Evolutionary conservation across 176 grass and related monocot genomes (phyloP), one percentile per base, ranked within the genome.

Genomic region (Aegilops tauschii): DNA sequence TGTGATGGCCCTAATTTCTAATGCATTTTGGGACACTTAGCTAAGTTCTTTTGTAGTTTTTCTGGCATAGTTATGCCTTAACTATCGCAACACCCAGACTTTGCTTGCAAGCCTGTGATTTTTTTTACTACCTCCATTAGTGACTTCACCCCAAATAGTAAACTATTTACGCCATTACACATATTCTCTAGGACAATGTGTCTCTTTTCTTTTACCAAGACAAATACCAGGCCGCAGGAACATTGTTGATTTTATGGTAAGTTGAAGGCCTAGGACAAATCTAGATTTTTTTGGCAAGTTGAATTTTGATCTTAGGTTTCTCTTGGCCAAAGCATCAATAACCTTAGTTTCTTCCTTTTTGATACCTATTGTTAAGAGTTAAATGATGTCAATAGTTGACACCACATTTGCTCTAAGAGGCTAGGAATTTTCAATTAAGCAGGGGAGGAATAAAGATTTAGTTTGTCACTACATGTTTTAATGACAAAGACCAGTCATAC

Each of bases 91-190:
- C 16, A 65, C 10, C 27, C 1, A 12, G 9, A 27, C 78, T 80
- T 80, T 20, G 39, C 61, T 80, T 80, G 78, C 16, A 80, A 44
- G 7, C 72, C 72, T 75, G 42, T 76, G 49, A 31, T 75, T 75
- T 75, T 45, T n/a, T 75, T 75, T 29, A 75, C 25, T 75, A 30
- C 25, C 23, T 80, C 40, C 27, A 31, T 81, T 65, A 67, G 20
- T 66, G 61, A 31, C 5, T 78, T 61, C 35, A 37, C 76, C 79
- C 79, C 37, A 47, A 49, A 67, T 49, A 67, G 79, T 81, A 67
- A 81, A n/a, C 37, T 27, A 42, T 45, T 65, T 21, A 12, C 21
- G 17, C 44, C 39, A 12, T 18, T 80, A 14, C 34, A 35, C 61
- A 42, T 25, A 28, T 69, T 69, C 17, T 36, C 17, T 37, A 69